Conservation (phyloP, 768 basidiomycete species). For the Lactarius quietus region DNA sequence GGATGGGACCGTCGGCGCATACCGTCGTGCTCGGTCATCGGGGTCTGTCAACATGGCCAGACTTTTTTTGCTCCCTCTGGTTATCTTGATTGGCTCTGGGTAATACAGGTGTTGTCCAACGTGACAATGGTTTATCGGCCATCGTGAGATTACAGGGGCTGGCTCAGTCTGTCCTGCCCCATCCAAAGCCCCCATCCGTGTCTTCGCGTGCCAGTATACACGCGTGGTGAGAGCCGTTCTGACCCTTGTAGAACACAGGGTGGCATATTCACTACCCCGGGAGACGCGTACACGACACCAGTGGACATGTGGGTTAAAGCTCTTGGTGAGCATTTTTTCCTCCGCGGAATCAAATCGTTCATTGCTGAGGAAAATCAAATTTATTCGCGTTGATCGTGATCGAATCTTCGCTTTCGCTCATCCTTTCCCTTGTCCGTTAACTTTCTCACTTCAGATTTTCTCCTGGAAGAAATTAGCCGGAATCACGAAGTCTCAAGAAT, state of each 20-base stretch:
- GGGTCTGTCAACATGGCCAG: not conserved
- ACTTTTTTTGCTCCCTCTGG: not conserved
- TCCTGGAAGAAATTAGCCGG: slow-evolving; percentile 70
- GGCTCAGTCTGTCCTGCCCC: not conserved
- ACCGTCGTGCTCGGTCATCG: not conserved
- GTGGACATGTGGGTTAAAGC: slow-evolving; percentile 90
- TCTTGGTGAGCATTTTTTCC: slow-evolving; percentile 56
- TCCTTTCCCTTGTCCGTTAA: not conserved
- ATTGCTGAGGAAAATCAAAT: slow-evolving; percentile 55
- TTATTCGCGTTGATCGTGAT: slow-evolving; percentile 33
- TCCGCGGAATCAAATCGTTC: slow-evolving; percentile 23
- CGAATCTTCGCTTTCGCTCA: slow-evolving; percentile 1
- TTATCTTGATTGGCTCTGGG: slow-evolving; percentile 7
- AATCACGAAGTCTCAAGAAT: slow-evolving; percentile 69
- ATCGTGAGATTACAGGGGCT: not conserved
- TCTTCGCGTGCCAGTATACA: not conserved
- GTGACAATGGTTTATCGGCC: slow-evolving; percentile 9
- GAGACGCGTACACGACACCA: slow-evolving; percentile 83
- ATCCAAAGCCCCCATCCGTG: too few relatives aligned
- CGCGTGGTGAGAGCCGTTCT: slow-evolving; percentile 4
- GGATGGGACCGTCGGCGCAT: not conserved
- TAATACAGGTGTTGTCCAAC: not conserved
- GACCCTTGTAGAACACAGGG: slow-evolving; percentile 62
- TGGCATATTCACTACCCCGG: slow-evolving; percentile 82
- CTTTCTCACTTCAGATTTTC: slow-evolving; percentile 47